A percentile compares a stretch with the other conserved stretches of the same genome.
Conservation (phyloP, 1,139 yeast genomes). For the Hemisphaericaspora xylanilytica region DNA sequence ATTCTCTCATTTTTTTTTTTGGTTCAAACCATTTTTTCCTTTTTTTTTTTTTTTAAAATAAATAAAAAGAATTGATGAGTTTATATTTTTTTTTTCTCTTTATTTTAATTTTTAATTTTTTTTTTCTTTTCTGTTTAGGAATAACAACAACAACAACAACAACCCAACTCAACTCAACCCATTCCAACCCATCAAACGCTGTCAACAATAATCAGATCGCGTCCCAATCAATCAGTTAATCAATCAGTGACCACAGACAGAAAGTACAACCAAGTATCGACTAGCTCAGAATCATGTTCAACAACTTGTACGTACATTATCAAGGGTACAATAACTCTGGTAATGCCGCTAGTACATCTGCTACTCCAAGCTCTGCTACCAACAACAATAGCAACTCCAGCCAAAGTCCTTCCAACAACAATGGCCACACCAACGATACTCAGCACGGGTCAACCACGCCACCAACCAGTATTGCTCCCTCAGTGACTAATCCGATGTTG, state of each 20-base stretch:
- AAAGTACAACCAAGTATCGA: too few relatives aligned
- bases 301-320: slow-evolving; percentile 13
- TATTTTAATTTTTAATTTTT: slow-evolving; percentile 3
- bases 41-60: slow-evolving; percentile 1
- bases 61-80: too few relatives aligned
- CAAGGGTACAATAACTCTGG: slow-evolving; percentile 10
- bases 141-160: too few relatives aligned
- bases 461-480: slow-evolving; percentile 7
- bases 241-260: too few relatives aligned
- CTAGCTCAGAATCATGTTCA: slow-evolving; percentile 7
- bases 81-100: slow-evolving; percentile 1
- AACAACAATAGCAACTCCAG: neutral
- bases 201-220: too few relatives aligned
- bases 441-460: slow-evolving; percentile 4
- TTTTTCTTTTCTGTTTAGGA: slow-evolving; percentile 1
- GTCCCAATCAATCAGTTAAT: too few relatives aligned
- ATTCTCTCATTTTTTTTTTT: too few relatives aligned
- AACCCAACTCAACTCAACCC: too few relatives aligned
- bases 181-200: too few relatives aligned
- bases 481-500: slow-evolving; percentile 5
- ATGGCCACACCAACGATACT: slow-evolving; percentile 1
- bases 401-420: slow-evolving; percentile 2
- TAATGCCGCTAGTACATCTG: slow-evolving; percentile 1
- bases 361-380: neutral
- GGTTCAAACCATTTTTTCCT: too few relatives aligned